Evolutionary conservation across 1,139 yeast genomes (phyloP), one percentile per base, ranked within the genome.

Genomic region (Blastobotrys apis): DNA sequence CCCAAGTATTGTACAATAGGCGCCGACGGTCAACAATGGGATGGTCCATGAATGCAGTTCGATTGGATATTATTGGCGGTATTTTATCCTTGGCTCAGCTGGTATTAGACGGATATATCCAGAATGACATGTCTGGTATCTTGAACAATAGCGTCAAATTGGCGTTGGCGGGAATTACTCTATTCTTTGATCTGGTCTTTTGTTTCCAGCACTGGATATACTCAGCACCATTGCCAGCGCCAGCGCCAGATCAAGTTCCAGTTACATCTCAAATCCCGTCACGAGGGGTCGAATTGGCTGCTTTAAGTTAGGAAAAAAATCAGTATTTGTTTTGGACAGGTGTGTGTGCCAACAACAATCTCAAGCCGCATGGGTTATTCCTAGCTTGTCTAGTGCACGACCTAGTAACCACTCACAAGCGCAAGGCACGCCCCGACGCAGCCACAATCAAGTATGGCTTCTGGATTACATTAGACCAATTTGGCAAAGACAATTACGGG

Each of bases 1-100:
- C 87, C 0, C 87, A 81, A 56, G 72, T 80, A 4, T 53, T 64
- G 25, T 75, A 77, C 56, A 81, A 80, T 53, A 67, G 64, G 47
- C 68, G 68, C 38, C 70, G 85, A 42, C 67, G 69, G 48, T 74
- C 83, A 1, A 75, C 80, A 57, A 64, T 66, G 45, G 86, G 85
- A 0, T 77, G 78, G 57, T 74, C 84, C 3, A 75, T 74, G 40
- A 57, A 68, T 12, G 74, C 80, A 1, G 53, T 60, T 12, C 52
- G 63, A 10, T 60, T 78, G 26, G 87, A 81, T 61, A 55, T 75
- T 9, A 51, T 67, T 2, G 87, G 87, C 5, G 78, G 83, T 9
- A 23, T 71, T 1, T 69, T 77, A 31, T 73, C 81, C 0, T 54
- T 75, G 13, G 29, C 58, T 3, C 85, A 81, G 58, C 59, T 81